Conservation (phyloP, 2,329 filamentous ascomycete genomes). For the Pyricularia grisea region DNA sequence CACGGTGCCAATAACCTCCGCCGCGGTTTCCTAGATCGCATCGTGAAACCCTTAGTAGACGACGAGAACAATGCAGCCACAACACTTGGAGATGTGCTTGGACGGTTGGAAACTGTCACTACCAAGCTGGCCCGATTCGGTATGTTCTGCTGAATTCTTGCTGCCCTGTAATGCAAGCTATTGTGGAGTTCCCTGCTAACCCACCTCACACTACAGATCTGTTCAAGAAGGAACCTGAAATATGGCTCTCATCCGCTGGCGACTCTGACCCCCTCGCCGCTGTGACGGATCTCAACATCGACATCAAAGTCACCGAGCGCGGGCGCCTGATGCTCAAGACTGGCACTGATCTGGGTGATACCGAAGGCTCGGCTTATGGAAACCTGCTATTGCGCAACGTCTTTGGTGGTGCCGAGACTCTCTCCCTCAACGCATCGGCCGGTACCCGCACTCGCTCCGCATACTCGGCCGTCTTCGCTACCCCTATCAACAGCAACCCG, state of each 20-base stretch:
- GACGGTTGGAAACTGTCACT: constrained; percentile 59
- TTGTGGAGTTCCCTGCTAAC: not conserved
- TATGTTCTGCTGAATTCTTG: constrained; percentile 26
- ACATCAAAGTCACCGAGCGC: constrained; percentile 68
- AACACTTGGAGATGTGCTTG: constrained; percentile 71
- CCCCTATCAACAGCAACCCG: constrained; percentile 76
- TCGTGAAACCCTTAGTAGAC: constrained; percentile 70
- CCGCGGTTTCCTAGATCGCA: constrained; percentile 68
- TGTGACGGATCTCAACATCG: constrained; percentile 72
- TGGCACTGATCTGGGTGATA: constrained; percentile 87
- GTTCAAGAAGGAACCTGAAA: constrained; percentile 72
- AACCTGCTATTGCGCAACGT: constrained; percentile 84
- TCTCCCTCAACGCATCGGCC: constrained; percentile 78
- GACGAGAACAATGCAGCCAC: constrained; percentile 57
- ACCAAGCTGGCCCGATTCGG: constrained; percentile 73
- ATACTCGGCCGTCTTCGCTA: constrained; percentile 78
- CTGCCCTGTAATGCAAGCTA: not conserved
- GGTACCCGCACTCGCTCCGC: constrained; percentile 87
- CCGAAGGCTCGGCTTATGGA: constrained; percentile 87
- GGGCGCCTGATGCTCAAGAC: constrained; percentile 83
- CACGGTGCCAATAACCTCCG: constrained; percentile 80
- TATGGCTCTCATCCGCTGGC: constrained; percentile 72
- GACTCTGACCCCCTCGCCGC: constrained; percentile 59
- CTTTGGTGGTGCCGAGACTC: constrained; percentile 84
- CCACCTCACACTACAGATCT: constrained; percentile 49